phyloP scores from a whole-genome alignment of 208 protist species.

The Phytomonas francai region DNA sequence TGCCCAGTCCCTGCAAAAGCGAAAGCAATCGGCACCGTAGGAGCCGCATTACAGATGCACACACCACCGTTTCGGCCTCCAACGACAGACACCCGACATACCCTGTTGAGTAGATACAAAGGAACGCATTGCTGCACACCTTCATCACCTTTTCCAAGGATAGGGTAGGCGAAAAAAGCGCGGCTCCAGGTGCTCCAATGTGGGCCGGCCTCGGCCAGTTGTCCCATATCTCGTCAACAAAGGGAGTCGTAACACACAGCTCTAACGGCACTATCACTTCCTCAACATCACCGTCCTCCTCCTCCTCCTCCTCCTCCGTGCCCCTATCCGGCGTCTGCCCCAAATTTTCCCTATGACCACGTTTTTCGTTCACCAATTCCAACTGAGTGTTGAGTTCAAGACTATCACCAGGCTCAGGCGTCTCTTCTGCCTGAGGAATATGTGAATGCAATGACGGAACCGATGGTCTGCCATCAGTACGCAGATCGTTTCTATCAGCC shows the following conservation, averaged over 20 bases:
- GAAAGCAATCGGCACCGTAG: slow-evolving; percentile 17
- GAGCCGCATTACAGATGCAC: slow-evolving; percentile 8
- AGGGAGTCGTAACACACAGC: slow-evolving; percentile 21
- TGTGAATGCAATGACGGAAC: too few species aligned
- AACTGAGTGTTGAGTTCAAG: too few species aligned
- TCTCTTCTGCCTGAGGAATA: too few species aligned
- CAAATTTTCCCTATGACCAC: too few species aligned
- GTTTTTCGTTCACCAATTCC: too few species aligned
- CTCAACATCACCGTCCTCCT: slow-evolving; percentile 18
- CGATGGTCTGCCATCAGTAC: too few species aligned
- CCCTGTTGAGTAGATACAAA: slow-evolving; percentile 19
- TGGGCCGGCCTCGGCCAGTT: slow-evolving; percentile 8
- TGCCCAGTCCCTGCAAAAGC: not conserved
- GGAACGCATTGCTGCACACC: slow-evolving; percentile 2
- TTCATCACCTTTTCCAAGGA: not conserved
- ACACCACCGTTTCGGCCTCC: slow-evolving; percentile 16
- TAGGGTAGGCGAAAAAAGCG: not conserved
- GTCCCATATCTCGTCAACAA: slow-evolving; percentile 23
- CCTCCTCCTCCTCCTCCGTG: not conserved
- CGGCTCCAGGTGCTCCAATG: too few species aligned
- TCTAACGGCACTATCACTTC: too few species aligned
- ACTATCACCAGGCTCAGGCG: too few species aligned
- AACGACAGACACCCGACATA: slow-evolving; percentile 11
- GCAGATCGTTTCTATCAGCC: too few species aligned
- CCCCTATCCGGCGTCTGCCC: too few species aligned